These are phyloP conservation scores for Exserohilum rostratum DNA, from an alignment of 2,329 filamentous ascomycete species.

Conservation along the genomic window DNA sequence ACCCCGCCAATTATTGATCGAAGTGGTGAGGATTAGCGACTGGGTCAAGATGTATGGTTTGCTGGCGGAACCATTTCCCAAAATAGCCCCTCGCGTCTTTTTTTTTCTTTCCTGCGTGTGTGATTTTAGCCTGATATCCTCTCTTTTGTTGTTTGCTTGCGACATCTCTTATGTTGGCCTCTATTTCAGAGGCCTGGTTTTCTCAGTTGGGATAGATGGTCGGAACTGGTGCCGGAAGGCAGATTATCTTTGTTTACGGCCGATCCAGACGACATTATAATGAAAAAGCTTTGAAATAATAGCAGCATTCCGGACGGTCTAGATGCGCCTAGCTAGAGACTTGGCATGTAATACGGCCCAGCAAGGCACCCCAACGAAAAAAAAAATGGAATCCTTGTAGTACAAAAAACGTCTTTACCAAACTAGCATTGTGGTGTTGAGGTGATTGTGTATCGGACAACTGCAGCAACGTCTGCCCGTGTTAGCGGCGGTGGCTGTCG, in stretches of 20 bases:
- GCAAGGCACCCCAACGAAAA: background rate
- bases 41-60: background rate
- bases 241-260: background rate
- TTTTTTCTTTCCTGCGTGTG: background rate
- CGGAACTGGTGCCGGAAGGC: background rate
- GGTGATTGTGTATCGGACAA: background rate
- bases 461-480: too few relatives aligned
- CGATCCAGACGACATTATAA: background rate
- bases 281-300: background rate
- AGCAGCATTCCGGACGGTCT: background rate
- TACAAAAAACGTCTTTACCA: background rate
- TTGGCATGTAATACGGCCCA: background rate
- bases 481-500: too few relatives aligned
- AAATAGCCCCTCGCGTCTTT: background rate
- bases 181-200: background rate
- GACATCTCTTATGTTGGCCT: constrained; percentile 1
- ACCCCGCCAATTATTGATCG: constrained; percentile 49
- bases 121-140: constrained; percentile 1
- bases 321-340: background rate
- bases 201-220: constrained; percentile 1
- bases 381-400: background rate
- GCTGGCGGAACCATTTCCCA: constrained; percentile 1
- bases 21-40: constrained; percentile 26
- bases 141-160: background rate
- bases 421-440: too few relatives aligned